Conservation (phyloP, 371 early-diverging fungal genomes). For the Chytridium lagenaria region DNA sequence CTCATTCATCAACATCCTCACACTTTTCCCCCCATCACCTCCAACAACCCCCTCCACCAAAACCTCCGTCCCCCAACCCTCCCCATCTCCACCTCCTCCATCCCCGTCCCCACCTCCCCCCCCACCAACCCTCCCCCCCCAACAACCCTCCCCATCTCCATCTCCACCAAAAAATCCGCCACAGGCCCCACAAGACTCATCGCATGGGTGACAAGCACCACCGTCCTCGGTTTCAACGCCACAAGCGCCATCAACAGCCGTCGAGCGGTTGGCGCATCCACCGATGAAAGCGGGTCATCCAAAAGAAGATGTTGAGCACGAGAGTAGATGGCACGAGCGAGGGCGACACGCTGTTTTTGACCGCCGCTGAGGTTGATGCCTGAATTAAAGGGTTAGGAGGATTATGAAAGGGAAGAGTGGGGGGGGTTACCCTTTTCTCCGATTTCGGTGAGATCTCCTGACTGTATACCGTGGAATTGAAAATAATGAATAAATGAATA, state of each 20-base stretch:
- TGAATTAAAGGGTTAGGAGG: too few species aligned
- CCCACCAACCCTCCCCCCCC: conserved; percentile 37
- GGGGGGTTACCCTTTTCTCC: conserved; percentile 79
- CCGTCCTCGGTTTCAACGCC: conserved; percentile 68
- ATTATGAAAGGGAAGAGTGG: too few species aligned
- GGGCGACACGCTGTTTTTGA: conserved; percentile 63
- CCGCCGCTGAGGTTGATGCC: conserved; percentile 42
- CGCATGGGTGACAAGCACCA: conserved; percentile 85
- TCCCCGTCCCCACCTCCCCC: conserved; percentile 76
- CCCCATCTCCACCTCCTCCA: conserved; percentile 79
- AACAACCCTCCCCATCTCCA: conserved; percentile 46
- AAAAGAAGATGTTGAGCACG: conserved; percentile 34
- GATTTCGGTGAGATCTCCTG: conserved; percentile 82
- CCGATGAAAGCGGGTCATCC: conserved; percentile 55
- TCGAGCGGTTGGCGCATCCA: conserved; percentile 38
- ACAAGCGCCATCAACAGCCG: conserved; percentile 62
- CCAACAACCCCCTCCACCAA: conserved; percentile 72
- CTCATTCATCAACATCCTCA: not conserved
- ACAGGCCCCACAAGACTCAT: conserved; percentile 53
- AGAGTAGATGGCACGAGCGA: conserved; percentile 55
- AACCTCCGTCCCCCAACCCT: conserved; percentile 78
- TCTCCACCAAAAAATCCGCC: conserved; percentile 34
- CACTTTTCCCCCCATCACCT: not conserved
- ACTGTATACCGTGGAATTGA: conserved; percentile 76
- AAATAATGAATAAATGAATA: too few species aligned